Base-by-base conservation (phyloP, 352 stramenopile species). In the Phytophthora europaea region DNA sequence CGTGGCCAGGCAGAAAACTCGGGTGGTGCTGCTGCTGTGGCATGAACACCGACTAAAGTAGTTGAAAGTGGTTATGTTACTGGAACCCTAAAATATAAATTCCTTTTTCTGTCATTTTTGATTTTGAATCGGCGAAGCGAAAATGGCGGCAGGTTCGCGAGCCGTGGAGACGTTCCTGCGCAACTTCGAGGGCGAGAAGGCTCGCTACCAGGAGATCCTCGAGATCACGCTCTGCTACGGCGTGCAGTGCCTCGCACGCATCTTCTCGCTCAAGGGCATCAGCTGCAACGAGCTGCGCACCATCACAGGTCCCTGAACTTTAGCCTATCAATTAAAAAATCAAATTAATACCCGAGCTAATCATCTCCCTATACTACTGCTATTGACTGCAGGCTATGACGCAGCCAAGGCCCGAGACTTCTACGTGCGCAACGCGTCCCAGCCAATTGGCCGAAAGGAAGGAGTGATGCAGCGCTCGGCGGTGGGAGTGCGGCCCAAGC, bases 161-260 rank as follows among this genome's bases (percentile, higher is more conserved):
- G 82, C 87, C 0, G 78, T 94, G 45, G 84, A 91, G 57, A 87
- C 85, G 48, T 94, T 79, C 65, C 54, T 93, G 66, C 84, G 80
- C 57, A 94, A 94, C 76, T 94, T 93, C 60, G 62, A 81, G 34
- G 61, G 63, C 64, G 85, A 91, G 67, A 78, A 68, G 36, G 31
- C 73, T 22, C 76, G 72, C 5, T 75, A 87, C 50, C 75, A 87
- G 64, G 84, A 94, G 59, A 76, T 94, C 3, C 76, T 94, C 9
- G 85, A 92, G 70, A 72, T 93, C 23, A 86, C 82, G 26, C 78
- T 93, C 31, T 90, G 84, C 77, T 94, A 94, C 47, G 87, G 87
- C 36, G 78, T 92, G 53, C 75, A 86, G 70, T 94, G 87, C 63
- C 75, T 93, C 20, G 77, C 84, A 22, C 84, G 81, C 57, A 89